Base-by-base conservation (phyloP, 2,329 filamentous ascomycete genomes). In the Penicillium sp. region DNA sequence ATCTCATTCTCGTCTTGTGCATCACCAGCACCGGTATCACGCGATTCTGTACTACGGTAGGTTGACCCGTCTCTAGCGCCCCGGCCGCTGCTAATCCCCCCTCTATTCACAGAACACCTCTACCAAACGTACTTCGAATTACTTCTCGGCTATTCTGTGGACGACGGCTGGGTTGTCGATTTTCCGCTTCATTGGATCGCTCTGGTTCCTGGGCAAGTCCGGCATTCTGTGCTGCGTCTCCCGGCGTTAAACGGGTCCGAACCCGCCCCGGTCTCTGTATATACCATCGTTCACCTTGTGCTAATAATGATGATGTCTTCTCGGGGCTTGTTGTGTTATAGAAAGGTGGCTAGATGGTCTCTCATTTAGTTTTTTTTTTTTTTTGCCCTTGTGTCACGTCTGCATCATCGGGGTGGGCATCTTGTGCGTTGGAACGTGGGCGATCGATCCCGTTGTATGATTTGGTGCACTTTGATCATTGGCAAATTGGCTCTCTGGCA, bases 151-250 rank as follows among this genome's bases (percentile, higher is more conserved):
- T 62, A 76, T 97, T 46, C 77, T 97, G 54, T 94, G 88, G 73
- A 81, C 87, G 26, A 97, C 90, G 3, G 90, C 90, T 21, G 78
- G 78, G 33, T 73, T 97, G 53, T 87, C 88, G 3, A 60, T 94
- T 36, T 72, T 96, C 65, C 87, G 91, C 53, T 97, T 97, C 76
- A 73, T 86, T 45, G 91, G 91, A 51, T 94, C 91, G 71, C 62
- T 78, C 56, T 95, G 86, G 86, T 97, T 96, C 83, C 73, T 97
- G 56, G 88, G 88, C 64, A 86, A 83, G 74, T 93, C 88, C 36
- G 91, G 91, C 67, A 81, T 96, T 69, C 85, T 95, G 79, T 94
- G 88, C 81, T 95, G 90, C 76, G 93, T 96, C 67, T 81, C 86
- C 49, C 83, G 86, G 64, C 78, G 84, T 67, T 89, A 60, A 44